Base-by-base conservation (phyloP, 2,329 filamentous ascomycete genomes). In the Decorospora gaudefroyi region DNA sequence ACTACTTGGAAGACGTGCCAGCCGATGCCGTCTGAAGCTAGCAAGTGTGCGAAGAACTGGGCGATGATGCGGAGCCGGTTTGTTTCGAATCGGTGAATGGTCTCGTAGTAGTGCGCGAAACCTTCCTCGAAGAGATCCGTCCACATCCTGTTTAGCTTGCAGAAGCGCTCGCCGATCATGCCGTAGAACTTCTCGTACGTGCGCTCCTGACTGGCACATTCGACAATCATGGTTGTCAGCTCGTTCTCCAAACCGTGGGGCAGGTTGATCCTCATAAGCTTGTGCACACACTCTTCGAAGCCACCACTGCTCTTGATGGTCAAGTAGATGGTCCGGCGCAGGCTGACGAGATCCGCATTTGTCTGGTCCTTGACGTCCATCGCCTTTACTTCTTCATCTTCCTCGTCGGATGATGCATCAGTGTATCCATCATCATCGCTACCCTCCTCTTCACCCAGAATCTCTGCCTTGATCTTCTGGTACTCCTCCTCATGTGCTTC, bases 101-200 rank as follows among this genome's bases (percentile, higher is more conserved):
- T 97, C 51, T 95, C 89, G 77, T 96, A 99, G 73, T 97, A 96
- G 61, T 91, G 91, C 49, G 81, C 81, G 69, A 99, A 99, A 15
- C 86, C 82, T 55, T 90, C 83, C 70, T 97, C 90, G 55, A 97
- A 97, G 4, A 97, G 79, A 53, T 95, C 90, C 18, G 84, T 87
- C 93, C 93, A 99, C 36, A 96, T 80, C 15, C 93, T 84, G 72
- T 97, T 97, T 63, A 99, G 84, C 73, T 96, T 96, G 64, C 90
- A 89, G 72, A 99, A 96, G 16, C 92, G 83, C 74, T 99, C 93
- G 21, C 88, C 93, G 42, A 97, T 90, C 53, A 96, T 76, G 9
- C 93, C 93, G 64, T 95, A 96, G 73, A 97, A 99, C 70, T 97
- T 97, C 50, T 91, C 91, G 72, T 95, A 99, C 1, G 93, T 96